Conservation (phyloP, 1,139 yeast species). For the Saccharomyces pastorianus region DNA sequence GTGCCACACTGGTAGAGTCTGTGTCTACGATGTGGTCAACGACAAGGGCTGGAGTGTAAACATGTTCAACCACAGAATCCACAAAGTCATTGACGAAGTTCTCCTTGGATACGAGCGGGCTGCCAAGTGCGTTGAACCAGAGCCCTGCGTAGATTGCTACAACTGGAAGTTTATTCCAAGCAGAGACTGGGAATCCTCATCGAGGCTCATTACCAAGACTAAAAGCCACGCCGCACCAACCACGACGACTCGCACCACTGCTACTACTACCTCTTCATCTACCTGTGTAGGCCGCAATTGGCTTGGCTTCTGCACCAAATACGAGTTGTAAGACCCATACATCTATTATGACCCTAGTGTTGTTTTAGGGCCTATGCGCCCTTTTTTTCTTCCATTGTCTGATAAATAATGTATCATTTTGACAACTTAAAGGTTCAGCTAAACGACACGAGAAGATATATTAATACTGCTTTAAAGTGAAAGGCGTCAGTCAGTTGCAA, state of each 20-base stretch:
- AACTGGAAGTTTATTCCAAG: slow-evolving; percentile 64
- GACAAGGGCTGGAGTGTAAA: slow-evolving; percentile 92
- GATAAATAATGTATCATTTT: not conserved
- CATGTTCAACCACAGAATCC: slow-evolving; percentile 80
- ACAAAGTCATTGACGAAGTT: slow-evolving; percentile 81
- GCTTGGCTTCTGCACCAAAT: slow-evolving; percentile 32
- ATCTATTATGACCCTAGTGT: not conserved
- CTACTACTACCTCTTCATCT: slow-evolving; percentile 18
- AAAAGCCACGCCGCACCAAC: slow-evolving; percentile 11
- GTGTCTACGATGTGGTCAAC: slow-evolving; percentile 82
- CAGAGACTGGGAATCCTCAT: slow-evolving; percentile 37
- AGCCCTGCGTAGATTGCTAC: slow-evolving; percentile 82
- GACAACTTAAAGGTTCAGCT: not conserved
- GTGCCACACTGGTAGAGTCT: slow-evolving; percentile 85
- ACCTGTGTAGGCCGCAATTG: slow-evolving; percentile 33
- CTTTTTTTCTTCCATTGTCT: not conserved
- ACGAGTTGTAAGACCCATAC: slow-evolving; percentile 9
- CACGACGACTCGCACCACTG: slow-evolving; percentile 14
- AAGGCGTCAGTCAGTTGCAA: not conserved
- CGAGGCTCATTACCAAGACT: slow-evolving; percentile 23
- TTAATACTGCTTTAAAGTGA: not conserved
- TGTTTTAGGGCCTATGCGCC: not conserved
- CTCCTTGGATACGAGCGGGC: slow-evolving; percentile 65
- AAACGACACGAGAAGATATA: slow-evolving; percentile 1
- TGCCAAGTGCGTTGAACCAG: slow-evolving; percentile 64